These are phyloP conservation scores for Medicago lupulina DNA, from an alignment of 306 rosid genomes.

Conservation along the genomic window DNA sequence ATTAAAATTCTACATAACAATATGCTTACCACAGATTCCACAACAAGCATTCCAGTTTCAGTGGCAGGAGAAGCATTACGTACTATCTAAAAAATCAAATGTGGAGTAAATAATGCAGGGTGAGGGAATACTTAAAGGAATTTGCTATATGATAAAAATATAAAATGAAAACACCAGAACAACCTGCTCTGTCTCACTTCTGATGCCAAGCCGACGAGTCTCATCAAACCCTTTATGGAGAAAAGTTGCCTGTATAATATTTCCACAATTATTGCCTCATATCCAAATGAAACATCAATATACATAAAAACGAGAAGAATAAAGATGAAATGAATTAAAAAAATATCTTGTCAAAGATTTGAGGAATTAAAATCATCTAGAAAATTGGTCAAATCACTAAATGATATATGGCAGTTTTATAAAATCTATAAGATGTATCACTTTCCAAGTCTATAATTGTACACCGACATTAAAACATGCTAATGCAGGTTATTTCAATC, in stretches of 20 bases:
- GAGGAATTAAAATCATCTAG: no score
- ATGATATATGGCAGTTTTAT: no score
- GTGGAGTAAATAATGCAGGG: constrained; percentile 28
- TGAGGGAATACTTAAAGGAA: constrained; percentile 25
- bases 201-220: constrained; percentile 90
- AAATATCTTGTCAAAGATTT: no score
- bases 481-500: neutral
- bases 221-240: constrained; percentile 95
- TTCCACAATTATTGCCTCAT: constrained; percentile 26
- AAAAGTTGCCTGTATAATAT: constrained; percentile 71
- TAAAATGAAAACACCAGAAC: constrained; percentile 37
- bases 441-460: no score
- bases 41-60: constrained; percentile 98
- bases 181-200: constrained; percentile 93
- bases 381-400: no score
- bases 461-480: neutral
- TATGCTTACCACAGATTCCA: constrained; percentile 82
- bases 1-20: constrained; percentile 16
- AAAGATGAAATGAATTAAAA: constrained; percentile 15
- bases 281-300: constrained; percentile 21
- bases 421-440: constrained; percentile 2
- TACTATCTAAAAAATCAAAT: constrained; percentile 69
- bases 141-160: constrained; percentile 15
- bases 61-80: constrained; percentile 71
- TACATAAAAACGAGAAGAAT: constrained; percentile 1